Conservation (phyloP, 768 basidiomycete genomes). For the Bullera alba region DNA sequence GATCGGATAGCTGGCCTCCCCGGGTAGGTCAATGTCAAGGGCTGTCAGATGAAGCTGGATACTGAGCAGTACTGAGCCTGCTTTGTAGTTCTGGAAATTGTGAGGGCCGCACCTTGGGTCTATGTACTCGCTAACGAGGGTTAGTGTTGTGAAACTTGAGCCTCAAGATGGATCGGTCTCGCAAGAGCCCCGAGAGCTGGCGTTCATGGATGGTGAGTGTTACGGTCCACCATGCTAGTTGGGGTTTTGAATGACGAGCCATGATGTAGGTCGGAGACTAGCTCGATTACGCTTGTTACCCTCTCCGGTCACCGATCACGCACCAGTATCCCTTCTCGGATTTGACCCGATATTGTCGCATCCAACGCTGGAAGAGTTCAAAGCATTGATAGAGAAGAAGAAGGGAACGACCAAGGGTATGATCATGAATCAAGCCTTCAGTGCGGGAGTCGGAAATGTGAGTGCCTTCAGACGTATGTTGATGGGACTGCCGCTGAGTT, state of each 20-base stretch:
- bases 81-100: constrained; percentile 35
- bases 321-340: constrained; percentile 65
- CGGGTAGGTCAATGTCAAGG: constrained; percentile 20
- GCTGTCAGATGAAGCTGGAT: not conserved
- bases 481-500: too few species aligned
- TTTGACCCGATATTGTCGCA: constrained; percentile 71
- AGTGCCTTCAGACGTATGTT: constrained; percentile 2
- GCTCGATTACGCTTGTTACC: constrained; percentile 61
- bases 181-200: constrained; percentile 52
- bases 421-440: constrained; percentile 72
- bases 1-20: constrained; percentile 35
- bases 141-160: constrained; percentile 55
- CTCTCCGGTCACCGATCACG: constrained; percentile 55
- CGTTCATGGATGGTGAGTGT: constrained; percentile 56
- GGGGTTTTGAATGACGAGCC: not conserved
- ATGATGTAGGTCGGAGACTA: constrained; percentile 57
- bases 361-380: constrained; percentile 56
- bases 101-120: constrained; percentile 3
- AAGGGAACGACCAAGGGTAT: constrained; percentile 65
- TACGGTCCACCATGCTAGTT: not conserved
- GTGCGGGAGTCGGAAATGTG: constrained; percentile 67
- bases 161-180: constrained; percentile 45
- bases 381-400: constrained; percentile 52
- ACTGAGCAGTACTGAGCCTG: not conserved
- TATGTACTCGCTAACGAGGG: not conserved